Percentiles rank a stretch among this genome's conserved stretches.
Conservation (phyloP, 2,329 filamentous ascomycete genomes). For the Aspergillus unguis region DNA sequence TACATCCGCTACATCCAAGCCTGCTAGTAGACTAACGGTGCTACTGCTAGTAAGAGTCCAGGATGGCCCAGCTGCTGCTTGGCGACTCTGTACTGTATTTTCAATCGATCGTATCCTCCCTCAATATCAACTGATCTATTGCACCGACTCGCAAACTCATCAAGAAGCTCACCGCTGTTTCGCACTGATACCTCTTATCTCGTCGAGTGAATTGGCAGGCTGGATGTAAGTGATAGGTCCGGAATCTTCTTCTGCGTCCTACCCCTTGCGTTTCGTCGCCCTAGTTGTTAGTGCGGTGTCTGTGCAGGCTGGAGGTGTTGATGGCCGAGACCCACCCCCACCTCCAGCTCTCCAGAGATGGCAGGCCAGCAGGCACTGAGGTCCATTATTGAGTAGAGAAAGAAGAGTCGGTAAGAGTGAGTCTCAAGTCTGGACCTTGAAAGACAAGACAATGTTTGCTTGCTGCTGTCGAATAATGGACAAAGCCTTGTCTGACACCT, state of each 20-base stretch:
- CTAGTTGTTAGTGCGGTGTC: background rate
- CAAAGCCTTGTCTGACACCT: slow-evolving; percentile 4
- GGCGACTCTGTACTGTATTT: no score
- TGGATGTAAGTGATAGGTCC: slow-evolving; percentile 21
- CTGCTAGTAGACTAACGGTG: no score
- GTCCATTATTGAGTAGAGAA: background rate
- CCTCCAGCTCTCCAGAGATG: background rate
- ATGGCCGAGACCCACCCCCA: slow-evolving; percentile 1
- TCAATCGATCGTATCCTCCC: background rate
- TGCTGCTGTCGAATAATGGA: background rate
- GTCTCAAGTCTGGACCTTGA: background rate
- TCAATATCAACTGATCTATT: background rate
- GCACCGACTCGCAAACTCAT: background rate
- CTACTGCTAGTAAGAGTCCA: no score
- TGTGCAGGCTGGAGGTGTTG: slow-evolving; percentile 1
- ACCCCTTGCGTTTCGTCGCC: slow-evolving; percentile 22
- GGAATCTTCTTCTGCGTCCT: slow-evolving; percentile 20
- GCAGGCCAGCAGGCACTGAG: no score
- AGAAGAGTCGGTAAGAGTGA: background rate
- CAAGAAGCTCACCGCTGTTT: slow-evolving; percentile 18
- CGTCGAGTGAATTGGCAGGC: slow-evolving; percentile 7
- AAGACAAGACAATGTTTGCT: background rate
- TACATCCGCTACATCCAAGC: no score
- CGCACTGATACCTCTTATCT: slow-evolving; percentile 10
- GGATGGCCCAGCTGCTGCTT: no score